Evolutionary conservation across 73 alveolate species (phyloP).

Genomic region (Paramecium sexaurelia): DNA sequence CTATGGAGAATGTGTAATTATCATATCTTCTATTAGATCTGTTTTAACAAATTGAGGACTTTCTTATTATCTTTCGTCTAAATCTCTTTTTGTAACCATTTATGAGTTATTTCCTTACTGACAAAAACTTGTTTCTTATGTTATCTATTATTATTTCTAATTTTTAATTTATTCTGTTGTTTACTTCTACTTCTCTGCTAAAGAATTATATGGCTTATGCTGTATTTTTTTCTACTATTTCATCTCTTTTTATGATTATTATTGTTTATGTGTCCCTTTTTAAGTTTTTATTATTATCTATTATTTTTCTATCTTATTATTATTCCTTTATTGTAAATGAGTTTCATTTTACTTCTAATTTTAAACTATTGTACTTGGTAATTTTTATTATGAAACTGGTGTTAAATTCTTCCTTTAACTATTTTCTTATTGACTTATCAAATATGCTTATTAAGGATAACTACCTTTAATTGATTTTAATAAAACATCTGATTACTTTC

Average conservation of each 20-base stretch:
- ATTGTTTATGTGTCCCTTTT: background rate
- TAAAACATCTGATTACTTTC: background rate
- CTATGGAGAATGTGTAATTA: background rate
- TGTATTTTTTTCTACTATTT: background rate
- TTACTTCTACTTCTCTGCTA: background rate
- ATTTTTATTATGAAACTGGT: background rate
- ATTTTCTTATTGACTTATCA: background rate
- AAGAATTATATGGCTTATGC: background rate
- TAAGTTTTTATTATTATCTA: background rate
- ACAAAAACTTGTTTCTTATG: constrained; percentile 19
- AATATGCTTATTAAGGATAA: background rate
- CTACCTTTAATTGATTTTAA: background rate
- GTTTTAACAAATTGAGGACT: background rate
- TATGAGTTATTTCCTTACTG: background rate
- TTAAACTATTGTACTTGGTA: background rate
- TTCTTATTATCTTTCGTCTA: constrained; percentile 4
- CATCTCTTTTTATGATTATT: background rate
- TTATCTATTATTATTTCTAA: background rate
- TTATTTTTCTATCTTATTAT: background rate
- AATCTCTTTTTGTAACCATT: background rate
- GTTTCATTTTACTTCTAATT: background rate
- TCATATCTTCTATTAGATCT: background rate
- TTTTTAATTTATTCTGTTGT: background rate
- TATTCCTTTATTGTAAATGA: background rate
- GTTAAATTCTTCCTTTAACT: background rate